Base-by-base conservation (phyloP, 768 basidiomycete genomes). In the Pisolithus tinctorius region DNA sequence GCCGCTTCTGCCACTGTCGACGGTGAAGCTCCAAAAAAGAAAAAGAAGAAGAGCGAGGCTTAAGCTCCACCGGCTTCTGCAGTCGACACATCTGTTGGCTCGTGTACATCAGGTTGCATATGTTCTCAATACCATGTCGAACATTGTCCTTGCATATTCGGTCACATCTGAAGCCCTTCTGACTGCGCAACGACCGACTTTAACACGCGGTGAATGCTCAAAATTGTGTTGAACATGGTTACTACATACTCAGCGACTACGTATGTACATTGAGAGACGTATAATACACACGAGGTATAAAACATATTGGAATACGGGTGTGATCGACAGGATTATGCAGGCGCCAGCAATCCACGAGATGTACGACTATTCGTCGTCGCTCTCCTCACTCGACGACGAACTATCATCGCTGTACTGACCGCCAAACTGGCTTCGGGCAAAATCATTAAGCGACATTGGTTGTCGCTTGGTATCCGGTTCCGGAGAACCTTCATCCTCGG, bases 341-440 rank as follows among this genome's bases (percentile, higher is more conserved):
- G 26, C n/a, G 16, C 13, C 4, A 20, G 30, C 17, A 4, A 5
- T 20, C 16, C 20, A 47, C 3, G 17, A 14, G 9, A 11, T 16
- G 11, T 4, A 36, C 30, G 17, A 23, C 30, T 47, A 36, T 31
- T 79, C 74, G 47, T 78, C 77, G 52, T 81, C 80, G 57, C 74
- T 79, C 2, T 81, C 79, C 26, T 80, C 71, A 54, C 78, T 81
- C 8, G 76, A 75, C 16, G 74, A 74, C 50, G 74, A 78, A 38
- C 77, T 79, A 47, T 79, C 78, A 27, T 78, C 75, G 31, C 65
- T 70, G 57, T 64, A 60, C 62, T 58, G 61, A 45, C 71, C 75
- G 41, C 69, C 75, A 8, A 64, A 60, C 61, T 58, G 61, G 45
- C 71, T 75, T 41, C 70, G 74, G 9, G 71, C 80, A 53, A 77